These are phyloP conservation scores for Aspergillus diversus DNA, from an alignment of 495 filamentous ascomycete species.

Conservation along the genomic window DNA sequence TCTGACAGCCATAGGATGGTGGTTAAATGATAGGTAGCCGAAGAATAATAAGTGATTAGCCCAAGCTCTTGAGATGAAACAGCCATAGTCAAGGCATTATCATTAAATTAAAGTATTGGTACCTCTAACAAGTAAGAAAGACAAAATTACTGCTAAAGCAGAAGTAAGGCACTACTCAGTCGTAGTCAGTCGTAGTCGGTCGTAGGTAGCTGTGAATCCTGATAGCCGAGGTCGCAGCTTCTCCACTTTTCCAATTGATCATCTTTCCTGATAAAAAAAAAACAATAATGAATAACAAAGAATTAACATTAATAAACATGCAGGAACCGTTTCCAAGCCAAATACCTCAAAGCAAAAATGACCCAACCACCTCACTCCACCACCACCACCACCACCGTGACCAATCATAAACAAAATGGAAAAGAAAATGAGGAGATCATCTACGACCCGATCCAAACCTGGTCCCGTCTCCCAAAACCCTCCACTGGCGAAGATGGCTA, in stretches of 20 bases:
- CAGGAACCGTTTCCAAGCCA: not conserved
- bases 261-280: not conserved
- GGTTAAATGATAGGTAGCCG: no score
- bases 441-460: conserved; percentile 41
- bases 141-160: no score
- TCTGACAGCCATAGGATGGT: no score
- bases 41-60: no score
- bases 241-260: not conserved
- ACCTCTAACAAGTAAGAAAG: no score
- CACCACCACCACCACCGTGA: not conserved
- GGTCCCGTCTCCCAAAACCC: conserved; percentile 41
- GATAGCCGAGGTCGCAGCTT: conserved; percentile 4
- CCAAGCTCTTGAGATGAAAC: no score
- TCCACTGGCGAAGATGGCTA: conserved; percentile 46
- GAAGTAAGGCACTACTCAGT: no score
- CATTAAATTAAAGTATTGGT: no score
- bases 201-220: not conserved
- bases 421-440: conserved; percentile 28
- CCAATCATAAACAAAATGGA: not conserved
- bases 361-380: not conserved
- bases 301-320: not conserved
- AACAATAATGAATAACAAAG: not conserved
- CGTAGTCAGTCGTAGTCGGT: no score
- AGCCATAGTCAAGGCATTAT: no score
- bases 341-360: no score